Base-by-base conservation (phyloP, 441 rosid species). In the Gossypium laxum region DNA sequence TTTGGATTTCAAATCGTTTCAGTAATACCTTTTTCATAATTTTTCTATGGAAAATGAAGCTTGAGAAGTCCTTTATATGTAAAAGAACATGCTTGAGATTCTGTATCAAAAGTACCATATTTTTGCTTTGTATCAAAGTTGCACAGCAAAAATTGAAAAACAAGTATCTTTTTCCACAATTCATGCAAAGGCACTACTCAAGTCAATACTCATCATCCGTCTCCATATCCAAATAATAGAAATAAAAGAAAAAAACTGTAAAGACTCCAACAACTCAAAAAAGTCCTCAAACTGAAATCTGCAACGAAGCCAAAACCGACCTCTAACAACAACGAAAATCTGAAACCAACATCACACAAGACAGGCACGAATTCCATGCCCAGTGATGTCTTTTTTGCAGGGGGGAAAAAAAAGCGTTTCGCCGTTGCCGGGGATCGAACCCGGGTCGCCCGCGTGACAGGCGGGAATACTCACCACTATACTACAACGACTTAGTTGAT, bases 391-490 rank as follows among this genome's bases (percentile, higher is more conserved):
- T 32, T 32, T 30, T 32, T 32, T 32, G 41, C 41, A 32, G 41
- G 6, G 41, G 6, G 2, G 2, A 0, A 1, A 32, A 30, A 32
- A 32, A 32, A 6, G 1, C 2, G 10, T 32, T 32, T 0, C 89
- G 89, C 93, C 90, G 91, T 83, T 91, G 91, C 89, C 89, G 92
- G 90, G 91, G 90, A 85, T 88, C 90, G 91, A 89, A 89, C 85
- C 88, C 89, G 88, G 91, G 94, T 89, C 92, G 14, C 87, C 91
- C 90, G 92, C 85, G 88, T 88, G 95, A 89, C 90, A 90, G 96
- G 91, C 97, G 91, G 89, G 86, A 82, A 88, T 88, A 85, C 97
- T 91, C 0, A 87, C 97, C 97, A 91, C 94, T 88, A 88, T 89
- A 89, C 92, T 86, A 89, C 86, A 82, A 86, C 85, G 85, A 86